phyloP scores from a whole-genome alignment of 257 asterid genomes.

The Penstemon davidsonii region DNA sequence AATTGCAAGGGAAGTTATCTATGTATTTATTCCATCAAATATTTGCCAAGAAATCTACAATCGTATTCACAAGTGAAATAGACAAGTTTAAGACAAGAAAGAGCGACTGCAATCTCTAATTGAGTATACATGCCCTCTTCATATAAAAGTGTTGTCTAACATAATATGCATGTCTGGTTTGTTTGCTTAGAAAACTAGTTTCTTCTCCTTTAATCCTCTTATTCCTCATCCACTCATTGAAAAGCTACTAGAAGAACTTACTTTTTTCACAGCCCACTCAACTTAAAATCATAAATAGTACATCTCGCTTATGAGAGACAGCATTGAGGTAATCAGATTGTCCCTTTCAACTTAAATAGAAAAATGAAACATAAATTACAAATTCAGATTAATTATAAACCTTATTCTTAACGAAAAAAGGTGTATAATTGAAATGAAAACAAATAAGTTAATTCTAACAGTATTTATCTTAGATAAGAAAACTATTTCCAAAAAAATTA shows the following conservation, averaged over 20 bases:
- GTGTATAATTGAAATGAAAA: too few species aligned
- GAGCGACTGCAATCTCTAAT: slow-evolving; percentile 3
- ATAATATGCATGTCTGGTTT: background rate
- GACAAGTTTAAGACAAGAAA: slow-evolving; percentile 6
- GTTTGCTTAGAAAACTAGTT: background rate
- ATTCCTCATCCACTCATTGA: background rate
- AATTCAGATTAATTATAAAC: background rate
- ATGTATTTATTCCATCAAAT: slow-evolving; percentile 6
- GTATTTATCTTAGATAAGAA: too few species aligned
- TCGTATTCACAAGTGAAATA: background rate
- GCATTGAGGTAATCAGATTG: background rate
- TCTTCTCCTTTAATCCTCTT: background rate
- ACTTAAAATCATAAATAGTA: background rate
- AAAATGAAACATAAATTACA: background rate
- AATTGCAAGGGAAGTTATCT: slow-evolving; percentile 10
- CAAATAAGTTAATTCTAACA: too few species aligned
- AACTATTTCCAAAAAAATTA: too few species aligned
- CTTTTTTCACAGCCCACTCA: background rate
- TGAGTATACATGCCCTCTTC: slow-evolving; percentile 3
- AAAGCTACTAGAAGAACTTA: slow-evolving; percentile 10
- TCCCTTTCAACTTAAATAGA: background rate
- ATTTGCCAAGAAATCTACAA: slow-evolving; percentile 1
- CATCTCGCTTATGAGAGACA: background rate
- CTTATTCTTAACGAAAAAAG: too few species aligned
- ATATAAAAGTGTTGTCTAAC: slow-evolving; percentile 1